phyloP scores from a whole-genome alignment of 78 protist species.

The Dictyostelium intermedium region DNA sequence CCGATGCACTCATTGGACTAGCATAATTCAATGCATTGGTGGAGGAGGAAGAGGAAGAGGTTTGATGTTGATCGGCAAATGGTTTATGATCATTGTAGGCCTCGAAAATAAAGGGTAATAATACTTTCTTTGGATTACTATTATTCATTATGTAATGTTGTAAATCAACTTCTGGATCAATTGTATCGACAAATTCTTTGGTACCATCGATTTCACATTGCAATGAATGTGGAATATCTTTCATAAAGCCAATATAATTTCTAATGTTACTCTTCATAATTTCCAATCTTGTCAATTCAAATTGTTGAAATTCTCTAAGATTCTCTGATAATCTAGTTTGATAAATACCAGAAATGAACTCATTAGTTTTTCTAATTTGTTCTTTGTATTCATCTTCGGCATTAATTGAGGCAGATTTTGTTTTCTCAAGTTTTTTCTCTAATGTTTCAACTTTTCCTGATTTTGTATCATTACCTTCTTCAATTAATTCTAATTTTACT shows the following conservation, averaged over 20 bases:
- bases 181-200: neutral
- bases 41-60: neutral
- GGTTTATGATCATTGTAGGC: conserved; percentile 31
- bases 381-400: conserved; percentile 68
- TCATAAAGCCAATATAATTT: conserved; percentile 45
- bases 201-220: conserved; percentile 22
- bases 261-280: conserved; percentile 58
- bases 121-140: neutral
- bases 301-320: conserved; percentile 70
- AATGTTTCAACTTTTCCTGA: conserved; percentile 13
- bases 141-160: conserved; percentile 25
- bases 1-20: neutral
- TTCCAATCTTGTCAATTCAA: conserved; percentile 65
- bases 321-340: conserved; percentile 31
- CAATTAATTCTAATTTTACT: conserved; percentile 55
- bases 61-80: neutral
- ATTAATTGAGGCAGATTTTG: conserved; percentile 4
- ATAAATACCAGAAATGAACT: conserved; percentile 14
- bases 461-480: neutral
- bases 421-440: conserved; percentile 45
- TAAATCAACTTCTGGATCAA: conserved; percentile 53
- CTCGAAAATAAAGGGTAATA: conserved; percentile 48
- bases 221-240: conserved; percentile 17
- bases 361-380: conserved; percentile 50
- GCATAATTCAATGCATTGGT: neutral